Percentiles rank a stretch among this genome's conserved stretches.
phyloP scores from a whole-genome alignment of 2,329 filamentous ascomycete genomes.

The Scleromitrula shiraiana region DNA sequence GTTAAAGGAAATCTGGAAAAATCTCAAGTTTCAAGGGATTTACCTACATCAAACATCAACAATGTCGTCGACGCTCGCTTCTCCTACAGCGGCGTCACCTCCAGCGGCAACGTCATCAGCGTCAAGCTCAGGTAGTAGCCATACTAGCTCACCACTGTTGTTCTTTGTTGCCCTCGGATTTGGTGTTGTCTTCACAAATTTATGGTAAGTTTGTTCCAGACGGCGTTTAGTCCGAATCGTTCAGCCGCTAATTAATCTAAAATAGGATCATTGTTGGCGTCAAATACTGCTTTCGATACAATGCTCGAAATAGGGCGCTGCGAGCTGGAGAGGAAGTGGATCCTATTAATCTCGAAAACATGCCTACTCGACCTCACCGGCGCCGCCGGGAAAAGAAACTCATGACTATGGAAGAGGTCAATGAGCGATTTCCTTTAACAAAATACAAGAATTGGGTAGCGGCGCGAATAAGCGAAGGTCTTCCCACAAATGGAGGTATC shows the following conservation, averaged over 20 bases:
- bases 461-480: slow-evolving; percentile 70
- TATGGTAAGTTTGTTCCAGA: slow-evolving; percentile 64
- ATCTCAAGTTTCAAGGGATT: slow-evolving; percentile 7
- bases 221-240: background rate
- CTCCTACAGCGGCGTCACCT: slow-evolving; percentile 10
- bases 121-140: slow-evolving; percentile 25
- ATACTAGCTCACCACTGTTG: slow-evolving; percentile 65
- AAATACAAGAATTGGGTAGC: slow-evolving; percentile 97
- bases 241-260: slow-evolving; percentile 21
- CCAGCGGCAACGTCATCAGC: slow-evolving; percentile 16
- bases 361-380: slow-evolving; percentile 72
- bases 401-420: slow-evolving; percentile 99
- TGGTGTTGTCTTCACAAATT: slow-evolving; percentile 95
- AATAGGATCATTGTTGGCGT: slow-evolving; percentile 92
- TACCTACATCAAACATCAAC: background rate
- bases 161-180: slow-evolving; percentile 97
- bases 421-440: slow-evolving; percentile 88
- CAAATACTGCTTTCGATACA: slow-evolving; percentile 98
- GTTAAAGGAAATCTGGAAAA: slow-evolving; percentile 13
- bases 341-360: slow-evolving; percentile 76
- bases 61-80: slow-evolving; percentile 5
- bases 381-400: slow-evolving; percentile 93
- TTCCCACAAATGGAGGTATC: slow-evolving; percentile 79
- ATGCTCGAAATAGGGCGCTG: slow-evolving; percentile 79
- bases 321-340: slow-evolving; percentile 74